Evolutionary conservation across 352 stramenopile genomes (phyloP).

Genomic region (Pythium monospermum): DNA sequence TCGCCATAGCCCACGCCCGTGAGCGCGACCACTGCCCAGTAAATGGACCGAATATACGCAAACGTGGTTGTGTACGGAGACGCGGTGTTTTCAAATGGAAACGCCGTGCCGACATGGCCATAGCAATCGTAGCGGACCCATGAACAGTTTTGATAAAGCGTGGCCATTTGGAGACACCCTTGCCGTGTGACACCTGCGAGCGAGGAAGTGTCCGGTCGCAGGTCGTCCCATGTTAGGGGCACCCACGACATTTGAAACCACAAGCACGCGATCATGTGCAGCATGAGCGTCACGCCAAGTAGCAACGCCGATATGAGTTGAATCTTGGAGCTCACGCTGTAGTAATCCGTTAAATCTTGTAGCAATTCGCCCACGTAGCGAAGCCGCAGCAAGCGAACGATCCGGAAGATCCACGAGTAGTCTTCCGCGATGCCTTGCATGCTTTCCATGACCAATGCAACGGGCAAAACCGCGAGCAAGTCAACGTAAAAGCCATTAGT

Average conservation of each 20-base stretch:
- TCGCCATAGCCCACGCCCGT: slow-evolving; percentile 73
- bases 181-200: slow-evolving; percentile 21
- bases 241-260: slow-evolving; percentile 72
- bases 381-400: slow-evolving; percentile 46
- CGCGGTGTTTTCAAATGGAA: slow-evolving; percentile 34
- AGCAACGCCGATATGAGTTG: slow-evolving; percentile 44
- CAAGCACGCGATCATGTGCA: slow-evolving; percentile 58
- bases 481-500: slow-evolving; percentile 50
- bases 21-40: slow-evolving; percentile 70
- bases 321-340: slow-evolving; percentile 55
- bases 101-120: slow-evolving; percentile 38
- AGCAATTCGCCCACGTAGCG: slow-evolving; percentile 36
- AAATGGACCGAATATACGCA: slow-evolving; percentile 65
- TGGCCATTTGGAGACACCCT: slow-evolving; percentile 49
- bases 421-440: slow-evolving; percentile 21
- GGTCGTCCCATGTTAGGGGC: slow-evolving; percentile 16
- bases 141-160: slow-evolving; percentile 53
- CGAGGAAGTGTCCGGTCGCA: slow-evolving; percentile 2
- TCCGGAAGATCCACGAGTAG: slow-evolving; percentile 37
- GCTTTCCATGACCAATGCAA: slow-evolving; percentile 42
- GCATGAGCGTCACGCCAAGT: slow-evolving; percentile 41
- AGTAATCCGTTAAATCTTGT: slow-evolving; percentile 50
- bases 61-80: slow-evolving; percentile 49
- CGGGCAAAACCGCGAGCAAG: slow-evolving; percentile 38
- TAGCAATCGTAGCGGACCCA: slow-evolving; percentile 75